phyloP scores from a whole-genome alignment of 2,329 filamentous ascomycete species.

The Cladosporium sp. region DNA sequence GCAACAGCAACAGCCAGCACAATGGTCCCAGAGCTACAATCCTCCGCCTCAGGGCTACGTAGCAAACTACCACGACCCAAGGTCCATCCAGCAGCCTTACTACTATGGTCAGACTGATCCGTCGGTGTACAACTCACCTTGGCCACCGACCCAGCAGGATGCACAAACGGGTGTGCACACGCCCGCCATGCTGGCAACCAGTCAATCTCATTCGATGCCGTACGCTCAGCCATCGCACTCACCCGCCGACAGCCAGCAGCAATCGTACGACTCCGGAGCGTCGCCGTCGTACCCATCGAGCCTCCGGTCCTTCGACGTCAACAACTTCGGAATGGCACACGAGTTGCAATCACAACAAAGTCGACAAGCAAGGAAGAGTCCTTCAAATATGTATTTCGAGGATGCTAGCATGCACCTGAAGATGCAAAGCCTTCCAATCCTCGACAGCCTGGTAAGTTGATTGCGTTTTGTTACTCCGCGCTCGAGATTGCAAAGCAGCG shows the following conservation, averaged over 20 bases:
- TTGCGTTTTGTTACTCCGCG: not conserved
- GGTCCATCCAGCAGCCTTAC: conserved; percentile 29
- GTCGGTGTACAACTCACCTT: conserved; percentile 28
- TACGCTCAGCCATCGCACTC: conserved; percentile 10
- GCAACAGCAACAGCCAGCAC: not conserved
- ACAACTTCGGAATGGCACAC: conserved; percentile 10
- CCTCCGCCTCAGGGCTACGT: not conserved
- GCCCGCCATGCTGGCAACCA: conserved; percentile 5
- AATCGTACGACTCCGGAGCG: not conserved
- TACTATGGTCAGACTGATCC: conserved; percentile 32
- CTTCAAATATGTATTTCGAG: conserved; percentile 36
- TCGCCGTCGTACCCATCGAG: conserved; percentile 12
- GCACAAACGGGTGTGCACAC: conserved; percentile 3
- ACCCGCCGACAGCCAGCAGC: conserved; percentile 5
- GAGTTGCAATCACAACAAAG: conserved; percentile 14
- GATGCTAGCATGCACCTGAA: conserved; percentile 51
- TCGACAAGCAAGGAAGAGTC: conserved; percentile 1
- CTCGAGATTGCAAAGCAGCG: not conserved
- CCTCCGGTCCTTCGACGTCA: conserved; percentile 6
- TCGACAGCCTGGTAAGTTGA: conserved; percentile 59
- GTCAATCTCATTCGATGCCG: not conserved
- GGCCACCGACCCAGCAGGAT: conserved; percentile 23
- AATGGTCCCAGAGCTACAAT: conserved; percentile 7
- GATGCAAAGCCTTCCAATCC: conserved; percentile 60
- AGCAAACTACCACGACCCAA: conserved; percentile 9